phyloP scores from a whole-genome alignment of 2,329 filamentous ascomycete genomes.

The Hypoxylon sp. region DNA sequence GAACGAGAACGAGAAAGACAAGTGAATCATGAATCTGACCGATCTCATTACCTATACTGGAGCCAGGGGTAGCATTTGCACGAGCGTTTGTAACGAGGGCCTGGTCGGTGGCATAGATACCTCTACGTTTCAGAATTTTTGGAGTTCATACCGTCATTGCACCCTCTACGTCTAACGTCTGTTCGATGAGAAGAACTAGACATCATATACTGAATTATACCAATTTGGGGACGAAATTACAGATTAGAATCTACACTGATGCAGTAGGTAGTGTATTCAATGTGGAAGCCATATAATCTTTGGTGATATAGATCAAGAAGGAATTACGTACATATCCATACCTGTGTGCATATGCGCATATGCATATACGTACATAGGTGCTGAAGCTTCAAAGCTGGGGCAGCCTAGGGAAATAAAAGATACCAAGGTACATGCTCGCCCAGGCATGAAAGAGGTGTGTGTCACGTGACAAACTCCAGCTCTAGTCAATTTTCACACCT shows the following conservation, averaged over 20 bases:
- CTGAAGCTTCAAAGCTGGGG: background rate
- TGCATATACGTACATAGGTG: background rate
- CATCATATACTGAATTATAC: conserved; percentile 6
- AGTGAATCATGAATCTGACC: conserved; percentile 51
- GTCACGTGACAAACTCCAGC: conserved; percentile 23
- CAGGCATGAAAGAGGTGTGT: background rate
- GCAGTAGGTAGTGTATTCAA: background rate
- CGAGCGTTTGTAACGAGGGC: conserved; percentile 33
- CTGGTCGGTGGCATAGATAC: conserved; percentile 38
- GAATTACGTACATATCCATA: too few relatives aligned
- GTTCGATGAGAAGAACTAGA: conserved; percentile 12
- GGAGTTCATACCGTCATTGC: conserved; percentile 32
- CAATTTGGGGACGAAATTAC: background rate
- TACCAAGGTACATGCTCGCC: conserved; percentile 2
- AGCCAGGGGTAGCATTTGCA: conserved; percentile 26
- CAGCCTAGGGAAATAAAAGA: background rate
- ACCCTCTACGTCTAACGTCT: conserved; percentile 10
- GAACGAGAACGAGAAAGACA: conserved; percentile 71
- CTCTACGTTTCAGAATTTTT: conserved; percentile 30
- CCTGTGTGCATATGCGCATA: too few relatives aligned
- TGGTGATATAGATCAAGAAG: background rate
- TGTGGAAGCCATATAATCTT: background rate
- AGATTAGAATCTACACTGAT: background rate
- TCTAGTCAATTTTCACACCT: conserved; percentile 33
- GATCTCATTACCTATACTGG: conserved; percentile 9